These are phyloP conservation scores for Dinochytrium kinnereticum DNA, from an alignment of 371 early-diverging fungal genomes.

Conservation along the genomic window DNA sequence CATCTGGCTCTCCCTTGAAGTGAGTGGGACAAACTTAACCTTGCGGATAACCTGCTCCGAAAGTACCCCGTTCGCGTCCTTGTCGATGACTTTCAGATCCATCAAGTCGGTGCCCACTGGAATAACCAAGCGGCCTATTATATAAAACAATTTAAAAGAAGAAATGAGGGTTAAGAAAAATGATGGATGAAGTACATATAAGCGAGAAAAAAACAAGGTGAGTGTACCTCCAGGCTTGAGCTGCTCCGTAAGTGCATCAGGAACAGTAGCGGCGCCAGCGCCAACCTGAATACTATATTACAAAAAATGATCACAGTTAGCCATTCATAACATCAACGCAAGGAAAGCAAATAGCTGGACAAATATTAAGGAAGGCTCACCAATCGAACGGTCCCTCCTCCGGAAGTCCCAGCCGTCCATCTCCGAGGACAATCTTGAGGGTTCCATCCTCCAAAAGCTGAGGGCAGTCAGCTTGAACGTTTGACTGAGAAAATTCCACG, in stretches of 20 bases:
- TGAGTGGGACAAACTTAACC: constrained; percentile 59
- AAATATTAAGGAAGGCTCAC: too few species aligned
- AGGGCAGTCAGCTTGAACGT: constrained; percentile 60
- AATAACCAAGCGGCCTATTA: constrained; percentile 65
- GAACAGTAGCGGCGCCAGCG: constrained; percentile 50
- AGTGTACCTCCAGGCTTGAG: constrained; percentile 73
- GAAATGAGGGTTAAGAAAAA: not conserved
- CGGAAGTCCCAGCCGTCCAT: constrained; percentile 80
- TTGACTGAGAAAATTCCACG: constrained; percentile 59
- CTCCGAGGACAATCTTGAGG: constrained; percentile 55
- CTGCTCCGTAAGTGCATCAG: constrained; percentile 63
- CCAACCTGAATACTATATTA: constrained; percentile 92
- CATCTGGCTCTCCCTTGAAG: not conserved
- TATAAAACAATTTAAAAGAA: not conserved
- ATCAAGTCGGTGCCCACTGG: constrained; percentile 65
- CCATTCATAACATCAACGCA: not conserved
- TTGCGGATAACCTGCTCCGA: constrained; percentile 61
- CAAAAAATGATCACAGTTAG: not conserved
- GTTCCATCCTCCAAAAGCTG: constrained; percentile 54
- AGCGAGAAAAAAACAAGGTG: too few species aligned
- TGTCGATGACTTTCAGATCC: constrained; percentile 60
- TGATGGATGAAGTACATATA: too few species aligned
- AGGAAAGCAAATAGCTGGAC: not conserved
- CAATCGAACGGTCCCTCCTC: constrained; percentile 66
- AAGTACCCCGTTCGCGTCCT: constrained; percentile 69